A percentile compares a stretch with the other conserved stretches of the same genome.
These are phyloP conservation scores for Penicillium coffeae DNA, from an alignment of 495 filamentous ascomycete species.

Conservation along the genomic window DNA sequence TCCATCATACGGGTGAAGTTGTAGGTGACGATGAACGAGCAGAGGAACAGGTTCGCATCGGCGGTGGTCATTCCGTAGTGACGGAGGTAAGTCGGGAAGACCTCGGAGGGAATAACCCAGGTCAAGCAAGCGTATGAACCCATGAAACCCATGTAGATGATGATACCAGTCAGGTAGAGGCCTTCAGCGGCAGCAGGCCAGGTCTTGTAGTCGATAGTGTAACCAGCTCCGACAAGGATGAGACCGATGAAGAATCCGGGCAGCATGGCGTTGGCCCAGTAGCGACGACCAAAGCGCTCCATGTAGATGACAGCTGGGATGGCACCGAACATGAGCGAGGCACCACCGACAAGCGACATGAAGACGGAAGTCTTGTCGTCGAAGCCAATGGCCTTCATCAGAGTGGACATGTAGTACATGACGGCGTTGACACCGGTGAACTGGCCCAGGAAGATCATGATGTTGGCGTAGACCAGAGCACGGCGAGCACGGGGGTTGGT, in stretches of 20 bases:
- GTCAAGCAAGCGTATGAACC: slow-evolving; percentile 60
- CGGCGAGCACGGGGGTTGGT: slow-evolving; percentile 55
- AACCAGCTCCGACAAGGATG: slow-evolving; percentile 52
- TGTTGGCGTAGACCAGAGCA: slow-evolving; percentile 57
- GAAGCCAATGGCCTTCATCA: slow-evolving; percentile 58
- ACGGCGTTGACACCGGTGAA: slow-evolving; percentile 60
- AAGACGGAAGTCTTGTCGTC: slow-evolving; percentile 47
- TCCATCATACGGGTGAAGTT: slow-evolving; percentile 58
- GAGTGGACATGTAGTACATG: slow-evolving; percentile 59
- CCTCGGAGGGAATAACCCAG: slow-evolving; percentile 58
- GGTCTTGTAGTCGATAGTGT: slow-evolving; percentile 38
- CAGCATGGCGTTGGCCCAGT: slow-evolving; percentile 59
- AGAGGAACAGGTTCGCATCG: slow-evolving; percentile 54
- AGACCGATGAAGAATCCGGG: slow-evolving; percentile 60
- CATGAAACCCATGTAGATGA: slow-evolving; percentile 61
- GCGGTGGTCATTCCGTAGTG: slow-evolving; percentile 57
- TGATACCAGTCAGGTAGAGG: slow-evolving; percentile 53
- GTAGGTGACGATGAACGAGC: slow-evolving; percentile 61
- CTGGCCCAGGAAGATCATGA: slow-evolving; percentile 60
- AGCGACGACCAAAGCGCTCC: slow-evolving; percentile 55
- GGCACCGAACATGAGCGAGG: slow-evolving; percentile 52
- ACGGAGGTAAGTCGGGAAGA: slow-evolving; percentile 59
- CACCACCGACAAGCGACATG: slow-evolving; percentile 62
- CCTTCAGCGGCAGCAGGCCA: slow-evolving; percentile 43
- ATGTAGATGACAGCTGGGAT: slow-evolving; percentile 59